Percentiles rank a stretch among this genome's conserved stretches.
These are phyloP conservation scores for Alternaria sp. DNA, from an alignment of 2,329 filamentous ascomycete species.

Conservation along the genomic window DNA sequence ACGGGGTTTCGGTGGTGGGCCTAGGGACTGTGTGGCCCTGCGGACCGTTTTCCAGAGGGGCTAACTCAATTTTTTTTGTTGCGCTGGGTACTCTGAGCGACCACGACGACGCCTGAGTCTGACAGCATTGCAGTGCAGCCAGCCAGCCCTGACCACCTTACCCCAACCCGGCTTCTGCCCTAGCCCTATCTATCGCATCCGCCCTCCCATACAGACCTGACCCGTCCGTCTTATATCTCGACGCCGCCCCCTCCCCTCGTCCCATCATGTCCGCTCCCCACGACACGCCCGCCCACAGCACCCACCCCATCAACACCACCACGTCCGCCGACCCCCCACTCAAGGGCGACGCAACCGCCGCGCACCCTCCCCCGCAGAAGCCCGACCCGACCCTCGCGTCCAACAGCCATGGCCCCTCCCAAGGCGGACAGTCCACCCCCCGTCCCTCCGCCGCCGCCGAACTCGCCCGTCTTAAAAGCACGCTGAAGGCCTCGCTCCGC, in stretches of 20 bases:
- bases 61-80: constrained; percentile 16
- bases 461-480: constrained; percentile 66
- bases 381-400: constrained; percentile 45
- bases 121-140: constrained; percentile 21
- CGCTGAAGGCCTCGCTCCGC: constrained; percentile 74
- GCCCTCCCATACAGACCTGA: constrained; percentile 14
- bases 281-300: constrained; percentile 26
- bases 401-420: constrained; percentile 49
- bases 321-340: constrained; percentile 24
- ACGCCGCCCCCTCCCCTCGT: constrained; percentile 18
- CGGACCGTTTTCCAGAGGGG: constrained; percentile 27
- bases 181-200: constrained; percentile 17
- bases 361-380: constrained; percentile 38
- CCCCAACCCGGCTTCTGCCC: constrained; percentile 10
- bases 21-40: constrained; percentile 4
- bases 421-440: constrained; percentile 58
- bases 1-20: neutral
- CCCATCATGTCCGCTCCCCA: constrained; percentile 41
- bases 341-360: constrained; percentile 35
- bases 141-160: constrained; percentile 16
- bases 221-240: constrained; percentile 15
- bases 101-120: constrained; percentile 7
- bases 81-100: neutral
- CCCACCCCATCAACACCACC: constrained; percentile 26
- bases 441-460: constrained; percentile 58